These are phyloP conservation scores for Lathyrus aphaca DNA, from an alignment of 306 rosid species.

Conservation along the genomic window DNA sequence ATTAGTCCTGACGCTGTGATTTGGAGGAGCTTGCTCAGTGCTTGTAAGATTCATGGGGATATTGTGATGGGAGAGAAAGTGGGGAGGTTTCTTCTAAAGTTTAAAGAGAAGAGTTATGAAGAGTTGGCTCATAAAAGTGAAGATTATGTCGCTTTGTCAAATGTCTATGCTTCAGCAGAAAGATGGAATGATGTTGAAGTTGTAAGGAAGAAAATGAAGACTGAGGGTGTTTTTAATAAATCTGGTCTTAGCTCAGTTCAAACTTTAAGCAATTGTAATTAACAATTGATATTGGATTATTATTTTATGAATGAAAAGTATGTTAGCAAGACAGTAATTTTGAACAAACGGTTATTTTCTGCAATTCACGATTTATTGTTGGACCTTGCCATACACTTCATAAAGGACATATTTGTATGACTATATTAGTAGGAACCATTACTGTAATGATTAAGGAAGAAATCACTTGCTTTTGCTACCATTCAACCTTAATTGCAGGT, in stretches of 20 bases:
- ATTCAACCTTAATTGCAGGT: too few relatives aligned
- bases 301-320: too few relatives aligned
- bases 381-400: not conserved
- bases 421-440: too few relatives aligned
- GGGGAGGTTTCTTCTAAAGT: conserved; percentile 67
- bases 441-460: too few relatives aligned
- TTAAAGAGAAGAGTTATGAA: conserved; percentile 33
- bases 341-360: too few relatives aligned
- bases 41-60: conserved; percentile 67
- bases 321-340: too few relatives aligned
- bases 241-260: conserved; percentile 66
- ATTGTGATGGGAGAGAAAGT: conserved; percentile 72
- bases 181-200: conserved; percentile 73
- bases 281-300: not conserved
- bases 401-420: too few relatives aligned
- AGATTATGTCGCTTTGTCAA: conserved; percentile 78
- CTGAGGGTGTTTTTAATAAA: conserved; percentile 56
- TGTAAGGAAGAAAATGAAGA: conserved; percentile 69
- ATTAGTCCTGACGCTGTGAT: conserved; percentile 58
- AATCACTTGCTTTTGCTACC: too few relatives aligned
- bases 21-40: conserved; percentile 76
- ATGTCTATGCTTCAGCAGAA: conserved; percentile 71
- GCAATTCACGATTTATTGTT: too few relatives aligned
- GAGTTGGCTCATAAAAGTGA: conserved; percentile 49
- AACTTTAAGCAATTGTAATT: conserved; percentile 39